Conservation (phyloP, 1,284 basidiomycete species). For the Cerioporus squamosus region DNA sequence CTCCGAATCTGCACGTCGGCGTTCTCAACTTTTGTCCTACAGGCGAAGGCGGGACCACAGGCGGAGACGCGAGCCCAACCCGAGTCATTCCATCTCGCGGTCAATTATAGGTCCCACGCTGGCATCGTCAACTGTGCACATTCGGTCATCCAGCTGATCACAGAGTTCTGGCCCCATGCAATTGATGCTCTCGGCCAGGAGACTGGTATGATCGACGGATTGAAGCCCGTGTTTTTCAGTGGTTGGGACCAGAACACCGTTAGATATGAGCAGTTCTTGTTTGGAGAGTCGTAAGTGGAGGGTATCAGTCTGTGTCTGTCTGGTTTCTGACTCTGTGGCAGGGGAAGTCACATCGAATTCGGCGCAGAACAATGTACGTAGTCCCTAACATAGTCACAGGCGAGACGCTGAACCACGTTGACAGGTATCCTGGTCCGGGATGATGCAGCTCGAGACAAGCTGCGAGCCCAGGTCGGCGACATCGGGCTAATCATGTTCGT, state of each 20-base stretch:
- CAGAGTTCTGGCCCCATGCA: slow-evolving; percentile 61
- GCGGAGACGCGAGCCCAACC: slow-evolving; percentile 32
- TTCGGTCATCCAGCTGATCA: slow-evolving; percentile 62
- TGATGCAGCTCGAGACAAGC: slow-evolving; percentile 46
- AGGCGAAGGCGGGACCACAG: not conserved
- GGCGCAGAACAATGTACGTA: slow-evolving; percentile 64
- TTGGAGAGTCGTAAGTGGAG: not conserved
- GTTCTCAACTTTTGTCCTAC: slow-evolving; percentile 31
- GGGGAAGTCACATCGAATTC: slow-evolving; percentile 47
- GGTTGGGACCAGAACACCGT: slow-evolving; percentile 9
- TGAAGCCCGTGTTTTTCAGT: slow-evolving; percentile 60
- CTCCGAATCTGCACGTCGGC: not conserved
- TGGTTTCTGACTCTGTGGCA: too few relatives aligned
- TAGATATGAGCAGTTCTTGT: not conserved
- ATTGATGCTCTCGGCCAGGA: slow-evolving; percentile 66
- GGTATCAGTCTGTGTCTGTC: not conserved
- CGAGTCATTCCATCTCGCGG: slow-evolving; percentile 57
- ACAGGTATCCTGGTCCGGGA: slow-evolving; percentile 69
- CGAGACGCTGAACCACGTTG: too few relatives aligned
- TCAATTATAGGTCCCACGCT: slow-evolving; percentile 73
- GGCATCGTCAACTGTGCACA: slow-evolving; percentile 67
- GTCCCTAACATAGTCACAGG: too few relatives aligned
- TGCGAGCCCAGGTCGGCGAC: slow-evolving; percentile 54
- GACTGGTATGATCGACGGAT: slow-evolving; percentile 56
- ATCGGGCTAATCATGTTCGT: slow-evolving; percentile 60